Conservation (phyloP, 2,329 filamentous ascomycete species). For the Diaporthe destruens region DNA sequence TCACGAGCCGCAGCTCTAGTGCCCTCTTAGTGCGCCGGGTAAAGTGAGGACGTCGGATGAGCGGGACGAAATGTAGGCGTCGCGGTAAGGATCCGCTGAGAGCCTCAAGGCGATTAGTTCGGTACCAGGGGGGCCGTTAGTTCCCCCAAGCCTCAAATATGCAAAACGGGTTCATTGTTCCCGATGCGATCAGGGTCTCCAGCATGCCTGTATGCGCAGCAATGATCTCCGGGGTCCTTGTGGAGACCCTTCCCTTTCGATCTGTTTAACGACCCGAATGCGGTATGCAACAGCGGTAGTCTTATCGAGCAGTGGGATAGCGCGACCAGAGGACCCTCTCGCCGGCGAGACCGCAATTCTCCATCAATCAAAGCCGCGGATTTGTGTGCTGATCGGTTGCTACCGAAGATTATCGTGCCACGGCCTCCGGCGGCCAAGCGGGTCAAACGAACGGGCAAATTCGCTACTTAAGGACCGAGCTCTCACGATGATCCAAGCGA, state of each 20-base stretch:
- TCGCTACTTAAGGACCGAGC: constrained; percentile 15
- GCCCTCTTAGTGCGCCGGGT: constrained; percentile 24
- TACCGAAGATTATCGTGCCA: constrained; percentile 38
- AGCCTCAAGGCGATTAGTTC: constrained; percentile 28
- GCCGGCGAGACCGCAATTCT: constrained; percentile 21
- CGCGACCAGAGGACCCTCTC: constrained; percentile 26
- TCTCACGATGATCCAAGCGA: not conserved
- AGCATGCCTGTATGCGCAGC: constrained; percentile 7
- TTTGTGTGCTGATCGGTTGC: constrained; percentile 26
- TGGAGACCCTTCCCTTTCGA: constrained; percentile 10
- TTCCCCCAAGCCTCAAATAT: constrained; percentile 3
- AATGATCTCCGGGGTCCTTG: constrained; percentile 19
- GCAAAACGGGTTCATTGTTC: constrained; percentile 20
- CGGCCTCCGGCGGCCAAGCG: not conserved
- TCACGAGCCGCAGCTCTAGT: constrained; percentile 26
- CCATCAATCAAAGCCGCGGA: constrained; percentile 39
- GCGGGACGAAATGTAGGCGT: constrained; percentile 23
- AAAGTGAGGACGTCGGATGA: constrained; percentile 25
- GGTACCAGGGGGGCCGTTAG: not conserved
- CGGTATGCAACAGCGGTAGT: constrained; percentile 33
- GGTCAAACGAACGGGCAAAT: constrained; percentile 21
- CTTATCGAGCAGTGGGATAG: constrained; percentile 27
- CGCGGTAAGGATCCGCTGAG: constrained; percentile 20
- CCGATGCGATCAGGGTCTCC: constrained; percentile 2
- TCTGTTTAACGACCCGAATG: constrained; percentile 23